Evolutionary conservation across 2,329 filamentous ascomycete species (phyloP), one percentile per base, ranked within the genome.

Genomic region (Diaporthe vexans): DNA sequence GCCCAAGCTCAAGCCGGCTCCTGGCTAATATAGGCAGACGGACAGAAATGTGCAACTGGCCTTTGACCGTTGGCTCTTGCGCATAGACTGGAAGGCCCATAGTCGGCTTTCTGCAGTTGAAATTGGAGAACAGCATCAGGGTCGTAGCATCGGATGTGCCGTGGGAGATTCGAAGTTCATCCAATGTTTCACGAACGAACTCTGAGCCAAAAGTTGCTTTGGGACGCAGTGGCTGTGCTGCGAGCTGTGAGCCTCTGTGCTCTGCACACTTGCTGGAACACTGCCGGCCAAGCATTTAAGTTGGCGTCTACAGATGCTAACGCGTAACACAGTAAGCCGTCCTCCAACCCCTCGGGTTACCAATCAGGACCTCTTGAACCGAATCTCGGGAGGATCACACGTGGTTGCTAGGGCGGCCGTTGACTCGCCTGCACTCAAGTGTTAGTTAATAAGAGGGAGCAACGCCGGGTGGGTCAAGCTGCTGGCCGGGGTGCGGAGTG

Each of bases 181-280:
- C 40, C 59, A 24, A 29, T 63, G 59, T 46, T 51, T 51, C 46
- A n/a, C 46, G 5, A 26, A 48, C 40, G 24, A 63, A 63, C 58
- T 43, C 17, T 63, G 58, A 63, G 58, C 24, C 13, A 43, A 29
- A 46, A 21, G 13, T 61, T 29, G 9, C 37, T 21, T 46, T 4
- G 37, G 24, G 19, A 2, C 24, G 26, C 37, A 46, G 37, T 29
- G 58, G 57, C 57, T 61, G 57, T 61, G 29, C 29, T 33, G 29
- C 7, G 29, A 33, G 29, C 29, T 33, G 29, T 33, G 29, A 33
- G 29, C 29, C 29, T 33, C 29, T 33, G 29, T 4, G 37, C 35
- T 43, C 17, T 61, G 57, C 3, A n/a, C 46, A 51, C 19, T 21
- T 40, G n/a, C 35, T 59, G 35, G 35, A 40, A 26, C 29, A 29